Base-by-base conservation (phyloP, 495 filamentous ascomycete genomes). In the Aspergillus egyptiacus region DNA sequence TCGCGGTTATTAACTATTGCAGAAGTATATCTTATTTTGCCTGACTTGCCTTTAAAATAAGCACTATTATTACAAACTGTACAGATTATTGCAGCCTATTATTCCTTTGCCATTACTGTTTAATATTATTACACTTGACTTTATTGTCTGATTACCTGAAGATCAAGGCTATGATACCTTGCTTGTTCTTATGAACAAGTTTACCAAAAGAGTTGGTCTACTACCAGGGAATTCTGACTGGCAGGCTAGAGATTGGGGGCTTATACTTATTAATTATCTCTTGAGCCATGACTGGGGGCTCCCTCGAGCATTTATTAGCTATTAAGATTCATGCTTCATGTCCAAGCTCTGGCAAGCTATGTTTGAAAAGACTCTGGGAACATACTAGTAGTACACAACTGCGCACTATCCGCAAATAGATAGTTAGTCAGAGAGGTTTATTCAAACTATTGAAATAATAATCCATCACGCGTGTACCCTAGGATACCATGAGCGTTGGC, bases 341-440 rank as follows among this genome's bases (percentile, higher is more conserved):
- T 1, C 24, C 3, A 20, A 18, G 1, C 10, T 44, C 3, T 33
- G 11, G 14, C n/a, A 11, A 33, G 28, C 25, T 17, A 14, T 44
- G 2, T 32, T 11, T 32, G 20, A 3, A 6, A 17, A 23, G 15
- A 5, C 11, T 33, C 4, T 49, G 17, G 5, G 18, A 10, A 14
- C 13, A 3, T 2, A 30, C 3, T 39, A 19, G 33, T 14, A 17
- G 1, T 50, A 30, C 15, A 17, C 48, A 0, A 56, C 53, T 2
- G 35, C 48, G 0, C 56, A 50, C 25, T 53, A 64, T 38, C 48
- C 49, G 1, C 52, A 61, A 33, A 53, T 50, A 0, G 58, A 61
- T 15, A 50, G 50, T 9, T 24, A 46, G 17, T 50, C 43, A 6
- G 42, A 63, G 31, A 33, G 42, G 2, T 44, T 32, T n/a, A 63